Percentiles rank a stretch among this genome's conserved stretches.
phyloP scores from a whole-genome alignment of 345 rosid species.

The Citropsis articulata region DNA sequence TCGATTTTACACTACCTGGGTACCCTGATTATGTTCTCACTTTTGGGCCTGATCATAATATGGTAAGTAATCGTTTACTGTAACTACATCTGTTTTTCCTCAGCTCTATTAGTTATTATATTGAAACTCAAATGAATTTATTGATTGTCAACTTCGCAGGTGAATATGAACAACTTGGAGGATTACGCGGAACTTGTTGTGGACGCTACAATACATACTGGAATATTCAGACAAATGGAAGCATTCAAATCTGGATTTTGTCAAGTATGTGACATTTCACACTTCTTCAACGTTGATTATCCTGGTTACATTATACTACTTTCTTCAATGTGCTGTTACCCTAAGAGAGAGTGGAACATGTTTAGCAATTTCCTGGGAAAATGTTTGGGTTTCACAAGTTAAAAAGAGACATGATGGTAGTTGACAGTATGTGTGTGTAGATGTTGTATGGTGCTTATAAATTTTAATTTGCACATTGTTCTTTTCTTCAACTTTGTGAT shows the following conservation, averaged over 20 bases:
- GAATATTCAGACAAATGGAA: conserved; percentile 79
- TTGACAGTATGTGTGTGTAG: not conserved
- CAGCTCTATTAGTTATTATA: not conserved
- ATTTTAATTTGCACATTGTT: not conserved
- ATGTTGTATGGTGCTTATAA: not conserved
- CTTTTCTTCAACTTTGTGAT: not conserved
- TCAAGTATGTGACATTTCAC: conserved; percentile 37
- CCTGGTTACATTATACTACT: too few species aligned
- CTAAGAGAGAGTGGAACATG: not conserved
- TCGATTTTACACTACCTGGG: conserved; percentile 84
- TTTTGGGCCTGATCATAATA: conserved; percentile 34
- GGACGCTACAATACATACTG: conserved; percentile 68
- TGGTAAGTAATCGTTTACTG: conserved; percentile 35
- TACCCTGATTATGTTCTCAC: conserved; percentile 63
- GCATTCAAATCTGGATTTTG: conserved; percentile 90
- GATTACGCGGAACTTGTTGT: conserved; percentile 63
- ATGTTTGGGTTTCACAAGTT: not conserved
- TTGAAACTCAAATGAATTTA: not conserved
- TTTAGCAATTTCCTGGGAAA: not conserved
- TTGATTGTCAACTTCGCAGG: conserved; percentile 37
- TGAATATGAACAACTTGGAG: conserved; percentile 67
- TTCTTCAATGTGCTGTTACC: not conserved
- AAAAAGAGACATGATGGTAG: not conserved
- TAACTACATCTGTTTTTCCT: not conserved
- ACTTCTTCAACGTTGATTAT: not conserved